A percentile compares a stretch with the other conserved stretches of the same genome.
phyloP scores from a whole-genome alignment of 306 rosid species.

The Herpetospermum pedunculosum region DNA sequence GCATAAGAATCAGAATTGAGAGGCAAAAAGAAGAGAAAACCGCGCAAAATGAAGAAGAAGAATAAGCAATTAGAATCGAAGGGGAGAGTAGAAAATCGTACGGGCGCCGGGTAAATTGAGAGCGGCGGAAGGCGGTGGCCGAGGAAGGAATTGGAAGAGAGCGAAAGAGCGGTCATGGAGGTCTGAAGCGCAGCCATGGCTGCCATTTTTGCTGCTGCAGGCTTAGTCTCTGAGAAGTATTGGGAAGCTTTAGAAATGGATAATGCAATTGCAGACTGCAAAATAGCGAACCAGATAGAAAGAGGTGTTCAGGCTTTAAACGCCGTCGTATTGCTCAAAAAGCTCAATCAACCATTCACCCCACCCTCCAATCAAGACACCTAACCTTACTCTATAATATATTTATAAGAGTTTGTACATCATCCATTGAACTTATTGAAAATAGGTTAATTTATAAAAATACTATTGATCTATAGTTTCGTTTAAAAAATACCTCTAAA shows the following conservation, averaged over 20 bases:
- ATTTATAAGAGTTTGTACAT: too few relatives aligned
- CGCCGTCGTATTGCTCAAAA: neutral
- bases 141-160: constrained; percentile 67
- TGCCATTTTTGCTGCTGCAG: constrained; percentile 43
- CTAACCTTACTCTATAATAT: too few relatives aligned
- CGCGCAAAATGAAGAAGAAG: neutral
- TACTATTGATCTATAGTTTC: too few relatives aligned
- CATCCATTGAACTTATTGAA: too few relatives aligned
- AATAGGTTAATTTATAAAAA: too few relatives aligned
- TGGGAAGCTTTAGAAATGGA: neutral
- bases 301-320: neutral
- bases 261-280: neutral
- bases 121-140: constrained; percentile 62
- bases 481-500: too few relatives aligned
- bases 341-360: too few relatives aligned
- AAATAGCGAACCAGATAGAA: neutral
- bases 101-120: constrained; percentile 36
- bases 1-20: neutral
- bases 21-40: neutral
- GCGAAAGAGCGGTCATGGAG: constrained; percentile 63
- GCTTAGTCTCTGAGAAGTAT: neutral
- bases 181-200: constrained; percentile 86
- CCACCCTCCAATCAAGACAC: too few relatives aligned
- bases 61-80: neutral
- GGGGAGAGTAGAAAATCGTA: constrained; percentile 9